Conservation (phyloP, 257 asterid species). For the Jasminum sambac region DNA sequence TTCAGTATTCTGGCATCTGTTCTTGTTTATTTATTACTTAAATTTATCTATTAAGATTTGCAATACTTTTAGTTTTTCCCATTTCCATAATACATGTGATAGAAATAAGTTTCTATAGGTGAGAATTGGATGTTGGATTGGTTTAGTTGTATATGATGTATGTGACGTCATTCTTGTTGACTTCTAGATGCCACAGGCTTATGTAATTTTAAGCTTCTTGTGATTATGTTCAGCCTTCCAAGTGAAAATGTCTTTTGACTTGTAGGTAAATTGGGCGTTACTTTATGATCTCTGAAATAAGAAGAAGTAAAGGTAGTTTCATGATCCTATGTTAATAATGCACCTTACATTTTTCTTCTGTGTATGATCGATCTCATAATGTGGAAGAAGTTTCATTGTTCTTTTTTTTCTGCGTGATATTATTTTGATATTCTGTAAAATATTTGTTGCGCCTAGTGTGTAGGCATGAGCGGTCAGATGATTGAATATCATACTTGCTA, state of each 20-base stretch:
- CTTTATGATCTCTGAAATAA: constrained; percentile 93
- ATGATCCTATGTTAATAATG: constrained; percentile 44
- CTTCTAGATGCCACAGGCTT: constrained; percentile 30
- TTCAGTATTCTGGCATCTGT: constrained; percentile 11
- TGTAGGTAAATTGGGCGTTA: constrained; percentile 94
- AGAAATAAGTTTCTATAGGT: constrained; percentile 7
- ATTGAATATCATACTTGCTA: neutral
- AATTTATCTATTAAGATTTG: neutral
- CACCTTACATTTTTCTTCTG: neutral
- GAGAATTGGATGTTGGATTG: constrained; percentile 14
- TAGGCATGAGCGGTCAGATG: neutral
- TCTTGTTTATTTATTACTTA: neutral
- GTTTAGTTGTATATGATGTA: neutral
- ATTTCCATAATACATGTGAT: neutral
- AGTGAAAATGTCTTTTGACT: constrained; percentile 76
- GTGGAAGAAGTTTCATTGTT: neutral
- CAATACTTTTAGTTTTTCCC: constrained; percentile 4
- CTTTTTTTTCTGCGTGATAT: neutral
- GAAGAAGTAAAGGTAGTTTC: constrained; percentile 90
- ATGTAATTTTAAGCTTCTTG: constrained; percentile 47
- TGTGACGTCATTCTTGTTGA: constrained; percentile 1
- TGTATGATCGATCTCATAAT: neutral
- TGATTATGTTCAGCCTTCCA: constrained; percentile 65
- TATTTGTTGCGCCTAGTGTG: neutral
- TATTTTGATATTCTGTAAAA: neutral